Evolutionary conservation across 1,284 basidiomycete genomes (phyloP), one percentile per base, ranked within the genome.

Genomic region (Naganishia sp.): DNA sequence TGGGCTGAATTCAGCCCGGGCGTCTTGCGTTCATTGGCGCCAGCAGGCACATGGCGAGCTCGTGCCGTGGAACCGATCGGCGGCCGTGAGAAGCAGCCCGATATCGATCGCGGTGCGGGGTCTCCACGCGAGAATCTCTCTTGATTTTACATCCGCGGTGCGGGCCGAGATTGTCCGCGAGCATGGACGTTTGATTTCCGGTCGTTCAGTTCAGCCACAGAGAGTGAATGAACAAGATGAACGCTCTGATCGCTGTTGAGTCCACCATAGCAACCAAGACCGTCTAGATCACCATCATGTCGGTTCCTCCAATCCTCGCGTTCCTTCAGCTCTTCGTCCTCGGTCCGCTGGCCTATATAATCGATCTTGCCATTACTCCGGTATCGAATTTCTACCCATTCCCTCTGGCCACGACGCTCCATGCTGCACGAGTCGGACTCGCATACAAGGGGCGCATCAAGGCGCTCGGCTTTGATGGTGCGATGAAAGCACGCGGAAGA

Each of bases 321-420:
- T 31, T 54, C 35, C 53, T 67, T 17, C 41, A 43, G 18, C 42
- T 57, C 11, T n/a, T 54, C n/a, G 32, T 66, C 28, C 61, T 69
- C 3, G 65, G 65, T 3, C 68, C 68, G 1, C 53, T 69, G 28
- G 64, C 68, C 50, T 55, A 52, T 13, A 42, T 69, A n/a, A 53
- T 69, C 51, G 53, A 60, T n/a, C 35, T 56, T 15, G 64, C 65
- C 11, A 35, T 60, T 0, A 45, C 25, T 3, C 68, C 68, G 11
- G 21, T 66, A 23, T 64, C 58, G n/a, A 39, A 49, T 15, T 66
- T 58, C 49, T 69, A 63, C 21, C 68, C 68, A 18, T 69, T 66
- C 49, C 60, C 68, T 31, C 51, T 69, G 49, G 65, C 68, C 13
- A 42, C 64, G 15, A 69, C 68, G 10, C 49, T 69, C 4, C 68